Evolutionary conservation across 768 basidiomycete genomes (phyloP), one percentile per base, ranked within the genome.

Genomic region (Boletus pseudopeckii): DNA sequence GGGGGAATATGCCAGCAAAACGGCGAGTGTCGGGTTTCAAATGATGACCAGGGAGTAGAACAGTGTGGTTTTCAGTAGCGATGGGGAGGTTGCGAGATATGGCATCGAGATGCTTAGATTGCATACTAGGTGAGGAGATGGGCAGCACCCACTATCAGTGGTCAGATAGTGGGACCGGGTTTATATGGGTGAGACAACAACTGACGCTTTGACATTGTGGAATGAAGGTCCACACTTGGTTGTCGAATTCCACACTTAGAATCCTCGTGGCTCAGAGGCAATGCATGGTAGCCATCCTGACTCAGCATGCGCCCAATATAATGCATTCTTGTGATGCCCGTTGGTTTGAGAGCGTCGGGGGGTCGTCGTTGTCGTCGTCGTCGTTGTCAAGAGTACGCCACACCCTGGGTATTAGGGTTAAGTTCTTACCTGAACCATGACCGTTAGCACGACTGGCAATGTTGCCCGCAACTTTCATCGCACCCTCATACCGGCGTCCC

Each of bases 181-280:
- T 60, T 68, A 68, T 69, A 64, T 62, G 37, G 33, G 32, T 42
- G 30, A 17, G 34, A 48, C 14, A 33, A 45, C 30, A 54, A 51
- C 56, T 37, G 45, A 56, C 52, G 65, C 65, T 65, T 67, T 69
- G 65, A 57, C 63, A 59, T 57, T 51, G 58, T 55, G 47, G 58
- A 49, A 44, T 50, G 53, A 45, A 45, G 14, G 50, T 56, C 64
- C 65, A 67, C 62, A 59, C 48, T 41, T 47, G 59, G 53, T 53
- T 36, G 59, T 53, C 53, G 33, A 52, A 15, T 49, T 55, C 60
- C 63, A 58, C 62, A 50, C 15, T 45, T 44, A 47, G 49, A 42
- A 32, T 46, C 30, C 53, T 57, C 52, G 59, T 58, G 64, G 52
- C 24, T 45, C 38, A 18, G 44, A 54, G 56, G 54, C 49, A 50